Conservation (phyloP, 1,284 basidiomycete genomes). For the Hemileia vastatrix region DNA sequence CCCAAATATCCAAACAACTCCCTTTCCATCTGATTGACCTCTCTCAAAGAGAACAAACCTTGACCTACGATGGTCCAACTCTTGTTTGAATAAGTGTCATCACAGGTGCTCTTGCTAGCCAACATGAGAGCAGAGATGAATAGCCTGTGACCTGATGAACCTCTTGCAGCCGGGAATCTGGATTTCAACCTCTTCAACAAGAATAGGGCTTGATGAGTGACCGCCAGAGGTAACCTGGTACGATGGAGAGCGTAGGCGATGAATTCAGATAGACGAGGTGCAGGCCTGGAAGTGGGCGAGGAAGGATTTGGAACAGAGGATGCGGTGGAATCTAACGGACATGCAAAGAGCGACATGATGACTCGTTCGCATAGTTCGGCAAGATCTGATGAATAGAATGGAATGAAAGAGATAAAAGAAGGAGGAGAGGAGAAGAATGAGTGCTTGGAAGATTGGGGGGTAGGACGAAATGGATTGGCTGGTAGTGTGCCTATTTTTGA, state of each 20-base stretch:
- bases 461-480: no score
- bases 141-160: conserved; percentile 78
- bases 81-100: conserved; percentile 84
- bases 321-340: conserved; percentile 38
- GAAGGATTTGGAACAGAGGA: conserved; percentile 28
- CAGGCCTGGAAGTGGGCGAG: conserved; percentile 22
- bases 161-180: conserved; percentile 79
- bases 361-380: conserved; percentile 37
- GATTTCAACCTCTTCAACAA: conserved; percentile 77
- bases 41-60: conserved; percentile 74
- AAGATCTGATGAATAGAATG: conserved; percentile 25
- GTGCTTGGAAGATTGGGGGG: neutral
- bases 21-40: conserved; percentile 56
- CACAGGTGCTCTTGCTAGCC: conserved; percentile 57
- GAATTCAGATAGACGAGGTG: conserved; percentile 42
- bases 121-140: conserved; percentile 95
- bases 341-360: conserved; percentile 37
- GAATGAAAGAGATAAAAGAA: no score
- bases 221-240: conserved; percentile 67
- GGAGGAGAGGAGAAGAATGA: neutral
- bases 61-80: conserved; percentile 90
- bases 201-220: conserved; percentile 75
- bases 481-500: no score
- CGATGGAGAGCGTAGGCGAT: conserved; percentile 76
- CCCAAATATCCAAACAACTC: conserved; percentile 20